A percentile compares a stretch with the other conserved stretches of the same genome.
Evolutionary conservation across 1,284 basidiomycete species (phyloP).

Genomic region (Cryptococcus sp.): DNA sequence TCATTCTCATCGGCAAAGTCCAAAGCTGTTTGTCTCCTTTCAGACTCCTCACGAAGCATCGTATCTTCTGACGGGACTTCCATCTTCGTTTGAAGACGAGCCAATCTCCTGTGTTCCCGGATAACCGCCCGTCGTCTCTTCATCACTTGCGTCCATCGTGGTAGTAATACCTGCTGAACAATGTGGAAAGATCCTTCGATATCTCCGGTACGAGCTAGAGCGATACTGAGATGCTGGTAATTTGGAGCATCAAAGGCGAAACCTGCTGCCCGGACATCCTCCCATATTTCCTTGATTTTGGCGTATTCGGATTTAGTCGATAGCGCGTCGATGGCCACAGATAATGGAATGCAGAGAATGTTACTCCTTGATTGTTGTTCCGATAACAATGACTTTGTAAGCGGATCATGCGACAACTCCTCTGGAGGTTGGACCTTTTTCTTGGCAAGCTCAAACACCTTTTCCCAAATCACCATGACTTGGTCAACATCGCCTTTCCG

Average conservation of each 20-base stretch:
- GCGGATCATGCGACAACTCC: neutral
- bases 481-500: slow-evolving; percentile 57
- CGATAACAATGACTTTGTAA: neutral
- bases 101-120: slow-evolving; percentile 9
- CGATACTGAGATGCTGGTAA: slow-evolving; percentile 81
- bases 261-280: slow-evolving; percentile 59
- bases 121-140: slow-evolving; percentile 15
- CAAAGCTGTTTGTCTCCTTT: neutral
- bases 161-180: slow-evolving; percentile 71
- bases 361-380: slow-evolving; percentile 43
- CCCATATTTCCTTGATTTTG: slow-evolving; percentile 68
- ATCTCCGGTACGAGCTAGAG: slow-evolving; percentile 73
- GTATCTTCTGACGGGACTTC: neutral
- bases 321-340: slow-evolving; percentile 75
- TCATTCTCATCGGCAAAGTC: neutral
- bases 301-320: slow-evolving; percentile 61
- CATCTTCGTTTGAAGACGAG: neutral
- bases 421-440: neutral
- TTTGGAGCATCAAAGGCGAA: slow-evolving; percentile 85
- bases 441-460: slow-evolving; percentile 59
- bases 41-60: neutral
- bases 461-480: slow-evolving; percentile 64
- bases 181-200: slow-evolving; percentile 76
- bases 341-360: slow-evolving; percentile 71
- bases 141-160: slow-evolving; percentile 51